phyloP scores from a whole-genome alignment of 352 stramenopile genomes.

The Pythium angustatum region DNA sequence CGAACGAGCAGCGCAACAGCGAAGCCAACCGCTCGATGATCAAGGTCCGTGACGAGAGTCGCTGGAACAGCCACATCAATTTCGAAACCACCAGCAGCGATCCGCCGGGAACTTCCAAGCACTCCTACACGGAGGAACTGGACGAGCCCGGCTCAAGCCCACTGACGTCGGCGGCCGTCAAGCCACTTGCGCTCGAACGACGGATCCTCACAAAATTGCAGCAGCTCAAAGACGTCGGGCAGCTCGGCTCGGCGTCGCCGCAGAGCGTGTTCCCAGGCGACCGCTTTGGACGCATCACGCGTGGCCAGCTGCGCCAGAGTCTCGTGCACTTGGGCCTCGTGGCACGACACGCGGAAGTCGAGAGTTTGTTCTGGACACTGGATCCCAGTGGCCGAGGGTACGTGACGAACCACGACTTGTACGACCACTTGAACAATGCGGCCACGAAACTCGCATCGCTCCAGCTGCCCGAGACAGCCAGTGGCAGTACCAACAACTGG shows the following conservation, averaged over 20 bases:
- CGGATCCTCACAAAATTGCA: constrained; percentile 62
- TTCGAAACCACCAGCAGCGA: constrained; percentile 19
- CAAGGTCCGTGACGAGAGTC: constrained; percentile 68
- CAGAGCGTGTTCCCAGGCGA: constrained; percentile 73
- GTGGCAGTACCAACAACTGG: constrained; percentile 4
- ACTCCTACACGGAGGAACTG: constrained; percentile 27
- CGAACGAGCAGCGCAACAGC: constrained; percentile 71
- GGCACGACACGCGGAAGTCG: constrained; percentile 65
- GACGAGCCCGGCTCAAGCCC: neutral
- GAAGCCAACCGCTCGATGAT: constrained; percentile 66
- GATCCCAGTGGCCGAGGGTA: constrained; percentile 66
- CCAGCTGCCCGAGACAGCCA: neutral
- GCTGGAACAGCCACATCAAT: constrained; percentile 55
- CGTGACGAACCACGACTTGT: constrained; percentile 57
- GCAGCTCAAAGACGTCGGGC: constrained; percentile 63
- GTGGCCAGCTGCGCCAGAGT: constrained; percentile 72
- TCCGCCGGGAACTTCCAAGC: constrained; percentile 1
- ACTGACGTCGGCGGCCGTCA: constrained; percentile 15
- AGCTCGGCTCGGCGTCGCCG: constrained; percentile 46
- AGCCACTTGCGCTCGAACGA: constrained; percentile 45
- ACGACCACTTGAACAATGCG: constrained; percentile 53
- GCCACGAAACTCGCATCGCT: constrained; percentile 10
- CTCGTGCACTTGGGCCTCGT: constrained; percentile 65
- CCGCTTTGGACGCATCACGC: constrained; percentile 67
- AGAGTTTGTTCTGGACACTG: constrained; percentile 74